Base-by-base conservation (phyloP, 2,329 filamentous ascomycete species). In the Fusarium dlaminii region DNA sequence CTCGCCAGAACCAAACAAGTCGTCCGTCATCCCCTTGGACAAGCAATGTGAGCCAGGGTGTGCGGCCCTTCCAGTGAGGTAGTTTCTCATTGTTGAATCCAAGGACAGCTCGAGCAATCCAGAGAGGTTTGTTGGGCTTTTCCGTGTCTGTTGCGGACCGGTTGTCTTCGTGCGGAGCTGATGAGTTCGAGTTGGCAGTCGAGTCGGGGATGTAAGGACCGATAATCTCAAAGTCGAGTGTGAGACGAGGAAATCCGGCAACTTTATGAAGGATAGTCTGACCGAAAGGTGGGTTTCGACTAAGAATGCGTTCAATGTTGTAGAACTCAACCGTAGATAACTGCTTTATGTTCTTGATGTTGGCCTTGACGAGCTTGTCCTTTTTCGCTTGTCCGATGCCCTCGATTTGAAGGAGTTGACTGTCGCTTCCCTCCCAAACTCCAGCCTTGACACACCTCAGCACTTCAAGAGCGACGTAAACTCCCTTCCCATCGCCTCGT, bases 241-340 rank as follows among this genome's bases (percentile, higher is more conserved):
- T 83, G 24, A 91, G 78, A 8, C 81, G 80, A 18, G 96, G 96
- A 76, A 98, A 98, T 0, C 87, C 86, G 4, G 87, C 88, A 15
- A 96, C 82, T 27, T 86, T 85, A 18, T 90, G 89, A 20, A 93
- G 83, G 46, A 97, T 79, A 46, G 91, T 92, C 49, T 89, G 87
- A 0, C 96, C 96, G 79, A 93, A 98, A 0, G 96, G 94, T 0
- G 95, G 94, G 74, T 97, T 94, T 61, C 92, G 92, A 72, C 91
- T 92, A 52, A 97, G 81, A 30, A 94, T 83, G 54, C 90, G 88
- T 77, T 98, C 96, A 58, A 99, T 94, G 32, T 90, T 88, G 60
- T 91, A 88, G 32, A 92, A 86, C 40, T 96, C 92, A 20, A 90
- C 87, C 12, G 81, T 83, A 22, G 91, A 89, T 18, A 99, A 84